These are phyloP conservation scores for Ehretia macrophylla DNA, from an alignment of 257 asterid genomes.

Conservation along the genomic window DNA sequence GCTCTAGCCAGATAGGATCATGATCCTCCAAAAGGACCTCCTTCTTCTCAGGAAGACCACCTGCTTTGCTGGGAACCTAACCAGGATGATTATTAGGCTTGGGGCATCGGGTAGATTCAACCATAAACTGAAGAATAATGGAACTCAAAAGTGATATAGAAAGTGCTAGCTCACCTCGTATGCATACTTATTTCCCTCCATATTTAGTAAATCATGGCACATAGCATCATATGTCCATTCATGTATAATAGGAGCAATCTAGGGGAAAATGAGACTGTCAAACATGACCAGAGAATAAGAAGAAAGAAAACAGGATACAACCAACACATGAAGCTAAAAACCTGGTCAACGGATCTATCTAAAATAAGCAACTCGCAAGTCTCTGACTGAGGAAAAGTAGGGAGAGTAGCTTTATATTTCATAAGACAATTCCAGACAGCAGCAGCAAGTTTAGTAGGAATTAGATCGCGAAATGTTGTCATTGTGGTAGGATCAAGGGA, in stretches of 20 bases:
- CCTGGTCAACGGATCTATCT: slow-evolving; percentile 99
- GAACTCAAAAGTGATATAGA: slow-evolving; percentile 8
- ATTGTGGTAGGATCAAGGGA: slow-evolving; percentile 88
- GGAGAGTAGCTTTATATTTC: slow-evolving; percentile 76
- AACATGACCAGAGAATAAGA: neutral
- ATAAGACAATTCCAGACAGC: slow-evolving; percentile 82
- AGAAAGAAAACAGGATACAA: neutral
- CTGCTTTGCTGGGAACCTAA: slow-evolving; percentile 82
- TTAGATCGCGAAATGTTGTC: slow-evolving; percentile 92
- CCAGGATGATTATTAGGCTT: slow-evolving; percentile 16
- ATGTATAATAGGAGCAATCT: slow-evolving; percentile 97
- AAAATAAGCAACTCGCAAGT: slow-evolving; percentile 95
- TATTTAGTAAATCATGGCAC: slow-evolving; percentile 91
- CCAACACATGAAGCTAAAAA: slow-evolving; percentile 19
- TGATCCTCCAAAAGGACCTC: slow-evolving; percentile 99
- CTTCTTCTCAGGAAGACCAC: slow-evolving; percentile 82
- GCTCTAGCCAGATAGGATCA: slow-evolving; percentile 99
- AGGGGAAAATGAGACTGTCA: slow-evolving; percentile 1
- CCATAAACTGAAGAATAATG: slow-evolving; percentile 3
- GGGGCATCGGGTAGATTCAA: slow-evolving; percentile 13
- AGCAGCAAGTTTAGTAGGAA: slow-evolving; percentile 98
- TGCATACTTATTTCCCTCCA: slow-evolving; percentile 96
- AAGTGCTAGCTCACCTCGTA: slow-evolving; percentile 60
- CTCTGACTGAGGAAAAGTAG: slow-evolving; percentile 85
- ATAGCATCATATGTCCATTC: slow-evolving; percentile 99